Percentiles rank a stretch among this genome's conserved stretches.
Evolutionary conservation across 2,329 filamentous ascomycete species (phyloP).

Genomic region (Ceratocystis cubensis): DNA sequence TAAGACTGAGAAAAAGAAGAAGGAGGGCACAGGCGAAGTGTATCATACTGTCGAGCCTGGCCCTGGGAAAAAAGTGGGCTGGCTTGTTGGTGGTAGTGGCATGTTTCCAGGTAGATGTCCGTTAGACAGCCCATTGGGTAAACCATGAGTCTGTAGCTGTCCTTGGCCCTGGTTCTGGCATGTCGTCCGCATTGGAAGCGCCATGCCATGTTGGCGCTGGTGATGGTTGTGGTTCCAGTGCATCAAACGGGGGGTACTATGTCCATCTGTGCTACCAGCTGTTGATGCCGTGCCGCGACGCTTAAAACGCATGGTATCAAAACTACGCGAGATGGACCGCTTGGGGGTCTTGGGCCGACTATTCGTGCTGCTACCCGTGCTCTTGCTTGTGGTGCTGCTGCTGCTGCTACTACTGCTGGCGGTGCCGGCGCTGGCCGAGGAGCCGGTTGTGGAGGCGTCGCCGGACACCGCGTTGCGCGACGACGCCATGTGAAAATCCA

Average conservation of each 20-base stretch:
- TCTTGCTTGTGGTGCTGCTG: neutral
- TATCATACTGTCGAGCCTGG: conserved; percentile 7
- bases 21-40: neutral
- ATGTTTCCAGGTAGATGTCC: conserved; percentile 1
- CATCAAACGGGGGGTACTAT: conserved; percentile 16
- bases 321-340: conserved; percentile 21
- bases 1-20: neutral
- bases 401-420: neutral
- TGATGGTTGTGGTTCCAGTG: conserved; percentile 10
- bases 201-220: conserved; percentile 4
- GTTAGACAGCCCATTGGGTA: neutral
- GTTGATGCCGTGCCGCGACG: conserved; percentile 19
- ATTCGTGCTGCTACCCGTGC: neutral
- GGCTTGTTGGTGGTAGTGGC: conserved; percentile 15
- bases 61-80: conserved; percentile 13
- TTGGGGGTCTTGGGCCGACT: conserved; percentile 22
- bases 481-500: conserved; percentile 16
- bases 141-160: conserved; percentile 2
- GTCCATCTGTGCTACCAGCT: conserved; percentile 10
- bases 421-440: neutral
- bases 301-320: conserved; percentile 24
- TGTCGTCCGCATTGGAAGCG: conserved; percentile 4
- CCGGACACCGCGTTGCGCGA: conserved; percentile 11
- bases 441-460: neutral
- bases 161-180: neutral